Evolutionary conservation across 441 rosid species (phyloP).

Genomic region (Rhodomyrtus psidioides): DNA sequence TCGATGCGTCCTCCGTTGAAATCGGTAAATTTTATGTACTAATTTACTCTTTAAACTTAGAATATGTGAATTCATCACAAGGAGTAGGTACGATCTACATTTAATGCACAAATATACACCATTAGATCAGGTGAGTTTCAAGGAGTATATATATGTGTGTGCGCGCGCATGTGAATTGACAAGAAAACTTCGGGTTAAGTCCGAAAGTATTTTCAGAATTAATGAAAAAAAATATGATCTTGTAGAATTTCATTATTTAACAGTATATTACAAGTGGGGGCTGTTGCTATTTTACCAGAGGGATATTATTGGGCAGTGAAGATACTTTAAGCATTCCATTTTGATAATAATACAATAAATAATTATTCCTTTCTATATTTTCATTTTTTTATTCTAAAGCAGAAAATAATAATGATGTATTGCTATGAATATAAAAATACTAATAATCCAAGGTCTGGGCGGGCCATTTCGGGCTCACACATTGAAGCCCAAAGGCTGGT

Average conservation of each 20-base stretch:
- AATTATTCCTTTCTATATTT: neutral
- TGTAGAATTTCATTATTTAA: neutral
- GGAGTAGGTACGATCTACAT: neutral
- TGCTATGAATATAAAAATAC: neutral
- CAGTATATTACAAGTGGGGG: neutral
- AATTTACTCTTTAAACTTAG: neutral
- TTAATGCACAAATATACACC: too few relatives aligned
- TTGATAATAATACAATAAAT: neutral
- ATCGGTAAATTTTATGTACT: neutral
- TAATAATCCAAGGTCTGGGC: neutral
- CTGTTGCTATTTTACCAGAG: neutral
- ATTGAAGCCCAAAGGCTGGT: neutral
- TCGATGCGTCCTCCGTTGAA: neutral
- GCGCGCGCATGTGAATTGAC: neutral
- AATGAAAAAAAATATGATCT: neutral
- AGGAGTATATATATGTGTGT: too few relatives aligned
- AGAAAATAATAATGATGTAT: neutral
- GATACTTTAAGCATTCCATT: neutral
- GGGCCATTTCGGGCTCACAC: neutral
- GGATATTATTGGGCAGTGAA: neutral
- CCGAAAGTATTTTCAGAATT: neutral
- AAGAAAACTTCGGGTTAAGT: neutral
- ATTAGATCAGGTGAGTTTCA: too few relatives aligned
- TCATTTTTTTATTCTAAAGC: neutral
- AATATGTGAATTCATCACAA: neutral